Evolutionary conservation across 176 grass and related monocot genomes (phyloP).

Genomic region (Avena atlantica): DNA sequence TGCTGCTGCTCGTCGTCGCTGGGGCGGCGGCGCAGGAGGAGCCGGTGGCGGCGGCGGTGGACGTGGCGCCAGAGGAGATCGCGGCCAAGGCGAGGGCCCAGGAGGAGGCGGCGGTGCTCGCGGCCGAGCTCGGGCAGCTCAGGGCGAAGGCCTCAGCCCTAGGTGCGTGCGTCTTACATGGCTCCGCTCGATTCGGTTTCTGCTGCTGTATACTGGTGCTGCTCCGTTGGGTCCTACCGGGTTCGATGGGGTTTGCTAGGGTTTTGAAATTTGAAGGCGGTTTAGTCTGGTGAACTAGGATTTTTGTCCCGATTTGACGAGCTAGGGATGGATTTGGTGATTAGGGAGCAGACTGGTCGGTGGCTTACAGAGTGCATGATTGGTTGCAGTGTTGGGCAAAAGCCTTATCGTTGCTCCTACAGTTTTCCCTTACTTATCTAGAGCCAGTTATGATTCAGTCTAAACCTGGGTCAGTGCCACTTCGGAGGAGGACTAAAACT

Average conservation of each 20-base stretch:
- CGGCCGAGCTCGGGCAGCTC: conserved; percentile 50
- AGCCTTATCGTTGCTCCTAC: neutral
- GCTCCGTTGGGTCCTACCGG: neutral
- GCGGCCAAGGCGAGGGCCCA: conserved; percentile 41
- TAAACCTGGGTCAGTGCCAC: neutral
- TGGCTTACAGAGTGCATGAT: neutral
- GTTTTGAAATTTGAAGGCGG: conserved; percentile 23
- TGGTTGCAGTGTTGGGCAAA: conserved; percentile 3
- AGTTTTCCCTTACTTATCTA: neutral
- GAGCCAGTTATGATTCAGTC: neutral
- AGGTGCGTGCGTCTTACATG: conserved; percentile 43
- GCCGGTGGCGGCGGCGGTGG: conserved; percentile 25
- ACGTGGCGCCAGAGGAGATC: conserved; percentile 32
- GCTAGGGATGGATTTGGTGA: neutral
- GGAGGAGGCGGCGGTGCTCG: conserved; percentile 48
- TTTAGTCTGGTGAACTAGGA: neutral
- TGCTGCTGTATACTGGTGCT: neutral
- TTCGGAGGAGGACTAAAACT: neutral
- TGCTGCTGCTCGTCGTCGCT: conserved; percentile 33
- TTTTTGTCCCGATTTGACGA: neutral
- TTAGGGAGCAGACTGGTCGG: neutral
- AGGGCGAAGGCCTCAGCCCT: conserved; percentile 48
- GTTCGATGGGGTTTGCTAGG: conserved; percentile 31
- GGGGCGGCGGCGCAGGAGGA: conserved; percentile 52
- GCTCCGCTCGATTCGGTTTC: neutral